These are phyloP conservation scores for Barnettozyma sp. DNA, from an alignment of 805 yeast genomes.

Conservation along the genomic window DNA sequence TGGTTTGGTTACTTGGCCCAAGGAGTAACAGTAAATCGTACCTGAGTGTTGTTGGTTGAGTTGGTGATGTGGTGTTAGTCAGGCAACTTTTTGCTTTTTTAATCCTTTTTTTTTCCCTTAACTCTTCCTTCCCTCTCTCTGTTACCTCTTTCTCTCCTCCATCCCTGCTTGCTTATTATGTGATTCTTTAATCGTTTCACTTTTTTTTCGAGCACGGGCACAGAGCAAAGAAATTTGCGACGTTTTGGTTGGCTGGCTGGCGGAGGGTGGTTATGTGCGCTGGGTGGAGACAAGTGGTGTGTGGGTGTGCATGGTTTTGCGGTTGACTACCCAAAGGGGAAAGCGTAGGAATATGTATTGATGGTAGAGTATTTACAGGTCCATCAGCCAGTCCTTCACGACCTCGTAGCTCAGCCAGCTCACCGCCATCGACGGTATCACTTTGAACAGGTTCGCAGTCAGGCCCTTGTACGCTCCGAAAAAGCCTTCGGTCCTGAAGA, in stretches of 20 bases:
- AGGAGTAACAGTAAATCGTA: no score
- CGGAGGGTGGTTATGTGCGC: no score
- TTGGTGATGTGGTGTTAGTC: not conserved
- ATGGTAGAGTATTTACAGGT: constrained; percentile 4
- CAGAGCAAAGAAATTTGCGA: constrained; percentile 3
- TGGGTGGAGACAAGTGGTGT: not conserved
- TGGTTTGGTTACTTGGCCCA: no score
- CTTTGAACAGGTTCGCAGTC: constrained; percentile 78
- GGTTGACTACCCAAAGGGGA: constrained; percentile 9
- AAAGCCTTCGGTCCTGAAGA: constrained; percentile 67
- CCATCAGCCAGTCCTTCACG: constrained; percentile 40
- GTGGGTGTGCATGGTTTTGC: not conserved
- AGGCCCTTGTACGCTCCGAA: constrained; percentile 67
- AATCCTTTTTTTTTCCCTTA: constrained; percentile 2
- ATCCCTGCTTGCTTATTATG: no score
- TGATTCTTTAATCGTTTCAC: no score
- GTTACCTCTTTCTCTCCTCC: no score
- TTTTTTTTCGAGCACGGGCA: no score
- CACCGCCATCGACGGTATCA: constrained; percentile 93
- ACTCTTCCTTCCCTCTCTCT: no score
- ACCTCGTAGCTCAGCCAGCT: constrained; percentile 86
- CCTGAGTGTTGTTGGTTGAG: constrained; percentile 1
- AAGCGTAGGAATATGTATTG: no score
- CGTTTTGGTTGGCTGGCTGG: constrained; percentile 18
- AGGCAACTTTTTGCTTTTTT: not conserved